These are phyloP conservation scores for Daldinia eschscholtzii DNA, from an alignment of 2,329 filamentous ascomycete genomes.

Conservation along the genomic window DNA sequence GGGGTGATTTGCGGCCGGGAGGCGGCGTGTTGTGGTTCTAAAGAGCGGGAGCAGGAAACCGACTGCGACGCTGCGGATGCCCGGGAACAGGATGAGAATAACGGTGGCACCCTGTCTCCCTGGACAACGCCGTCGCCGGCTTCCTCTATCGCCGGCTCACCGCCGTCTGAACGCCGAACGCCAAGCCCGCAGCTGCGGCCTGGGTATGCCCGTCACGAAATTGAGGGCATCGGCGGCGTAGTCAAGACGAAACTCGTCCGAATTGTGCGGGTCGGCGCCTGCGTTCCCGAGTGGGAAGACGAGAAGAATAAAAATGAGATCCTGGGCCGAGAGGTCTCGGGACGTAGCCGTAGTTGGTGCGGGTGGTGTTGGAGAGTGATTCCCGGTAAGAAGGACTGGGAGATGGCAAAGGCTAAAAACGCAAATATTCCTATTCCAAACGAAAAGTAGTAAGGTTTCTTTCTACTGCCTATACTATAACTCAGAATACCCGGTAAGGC, in stretches of 20 bases:
- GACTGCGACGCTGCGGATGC: constrained; percentile 87
- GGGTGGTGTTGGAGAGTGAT: constrained; percentile 89
- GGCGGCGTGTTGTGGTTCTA: constrained; percentile 78
- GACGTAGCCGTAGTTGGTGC: constrained; percentile 83
- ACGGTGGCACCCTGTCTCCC: constrained; percentile 43
- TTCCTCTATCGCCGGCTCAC: constrained; percentile 39
- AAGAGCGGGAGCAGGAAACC: constrained; percentile 83
- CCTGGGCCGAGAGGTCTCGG: constrained; percentile 77
- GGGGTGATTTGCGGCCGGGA: constrained; percentile 90
- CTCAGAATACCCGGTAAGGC: background rate
- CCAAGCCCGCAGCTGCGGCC: constrained; percentile 69
- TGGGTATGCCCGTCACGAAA: constrained; percentile 87
- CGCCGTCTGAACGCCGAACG: constrained; percentile 38
- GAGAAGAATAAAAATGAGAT: constrained; percentile 75
- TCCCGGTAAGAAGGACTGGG: constrained; percentile 65
- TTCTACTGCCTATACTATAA: too few species aligned
- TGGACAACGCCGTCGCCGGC: constrained; percentile 42
- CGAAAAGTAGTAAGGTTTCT: constrained; percentile 5
- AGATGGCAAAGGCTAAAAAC: constrained; percentile 38
- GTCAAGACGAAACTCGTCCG: constrained; percentile 91
- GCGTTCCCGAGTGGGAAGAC: constrained; percentile 87
- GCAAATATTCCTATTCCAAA: constrained; percentile 6
- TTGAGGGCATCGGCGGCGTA: constrained; percentile 89
- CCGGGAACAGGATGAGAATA: constrained; percentile 56
- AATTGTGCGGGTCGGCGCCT: constrained; percentile 83